Evolutionary conservation across 768 basidiomycete genomes (phyloP), one percentile per base, ranked within the genome.

Genomic region (Pleurotus tuber-regium): DNA sequence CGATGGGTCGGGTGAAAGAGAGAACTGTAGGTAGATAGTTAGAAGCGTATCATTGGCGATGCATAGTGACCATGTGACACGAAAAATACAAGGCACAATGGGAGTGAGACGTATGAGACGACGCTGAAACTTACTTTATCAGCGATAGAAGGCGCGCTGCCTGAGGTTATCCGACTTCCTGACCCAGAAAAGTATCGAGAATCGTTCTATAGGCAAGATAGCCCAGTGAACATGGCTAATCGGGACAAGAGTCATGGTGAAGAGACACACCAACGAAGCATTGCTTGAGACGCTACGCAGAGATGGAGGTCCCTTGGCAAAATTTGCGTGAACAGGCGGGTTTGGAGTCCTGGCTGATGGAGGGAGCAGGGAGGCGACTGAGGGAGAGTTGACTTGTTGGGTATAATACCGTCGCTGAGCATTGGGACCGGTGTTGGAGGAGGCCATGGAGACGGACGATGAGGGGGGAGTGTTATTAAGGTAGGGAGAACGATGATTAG

Each of bases 1-100:
- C 11, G 75, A 68, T 2, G 88, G 88, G 66, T 89, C 87, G 1
- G 87, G 79, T 4, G 86, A 82, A 18, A 89, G 78, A 12, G 86
- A 87, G 61, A 80, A 89, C 87, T 90, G 39, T n/a, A 46, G 25
- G 21, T 28, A 26, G 6, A 9, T 12, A 16, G 3, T 46, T 16
- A n/a, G 43, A 30, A 4, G 10, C 4, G 26, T 18, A 46, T 12
- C 26, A 29, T 10, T 19, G 35, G 12, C 11, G n/a, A 38, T 38
- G 35, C 35, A n/a, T n/a, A n/a, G n/a, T n/a, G n/a, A n/a, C n/a
- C n/a, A n/a, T n/a, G n/a, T n/a, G n/a, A n/a, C n/a, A n/a, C n/a
- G n/a, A n/a, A n/a, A n/a, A n/a, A n/a, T n/a, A n/a, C n/a, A n/a
- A 42, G 10, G 18, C 11, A 19, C 10, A 21, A 11, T 19, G 11